Evolutionary conservation across 2,329 filamentous ascomycete genomes (phyloP), one percentile per base, ranked within the genome.

Genomic region (Colletotrichum echinochloae): DNA sequence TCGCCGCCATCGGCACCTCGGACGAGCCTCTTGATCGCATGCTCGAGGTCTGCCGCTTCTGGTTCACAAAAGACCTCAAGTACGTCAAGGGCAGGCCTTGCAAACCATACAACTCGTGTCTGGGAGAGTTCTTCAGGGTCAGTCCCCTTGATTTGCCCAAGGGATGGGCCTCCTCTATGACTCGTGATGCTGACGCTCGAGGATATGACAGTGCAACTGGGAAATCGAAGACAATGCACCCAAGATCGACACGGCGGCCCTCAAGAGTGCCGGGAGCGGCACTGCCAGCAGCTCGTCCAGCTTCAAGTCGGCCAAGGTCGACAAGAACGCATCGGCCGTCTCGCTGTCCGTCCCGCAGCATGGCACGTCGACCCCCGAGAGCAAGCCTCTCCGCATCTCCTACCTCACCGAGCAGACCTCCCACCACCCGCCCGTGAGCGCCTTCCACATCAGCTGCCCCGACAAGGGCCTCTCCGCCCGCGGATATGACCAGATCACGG

Each of bases 11-110:
- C 76, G 96, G 95, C 76, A 95, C 95, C 76, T 96, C 95, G 23
- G 93, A 98, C 76, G 94, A 98, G 76, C 89, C 92, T 14, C 85
- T 98, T 65, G 95, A 96, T 76, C 94, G 96, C 75, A 98, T 98
- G 93, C 88, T 99, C 61, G 95, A 95, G 78, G 94, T 97, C 37
- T 83, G 98, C 76, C 91, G 95, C 71, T 99, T 98, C 83, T 99
- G 96, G 96, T 97, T 98, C 77, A 98, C 96, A 73, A 99, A 99
- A 81, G 96, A 99, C 81, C 81, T 99, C 81, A 99, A 99, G 89
- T 99, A 98, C 78, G 94, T 97, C 80, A 98, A 98, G 84, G 95
- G 95, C 71, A 97, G 95, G 84, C 96, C 96, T 52, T 98, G 95
- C 90, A 99, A 99, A 83, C 96, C 96, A 14, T 99, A 99, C 84